Conservation (phyloP, 495 filamentous ascomycete genomes). For the Penicillium parvum region DNA sequence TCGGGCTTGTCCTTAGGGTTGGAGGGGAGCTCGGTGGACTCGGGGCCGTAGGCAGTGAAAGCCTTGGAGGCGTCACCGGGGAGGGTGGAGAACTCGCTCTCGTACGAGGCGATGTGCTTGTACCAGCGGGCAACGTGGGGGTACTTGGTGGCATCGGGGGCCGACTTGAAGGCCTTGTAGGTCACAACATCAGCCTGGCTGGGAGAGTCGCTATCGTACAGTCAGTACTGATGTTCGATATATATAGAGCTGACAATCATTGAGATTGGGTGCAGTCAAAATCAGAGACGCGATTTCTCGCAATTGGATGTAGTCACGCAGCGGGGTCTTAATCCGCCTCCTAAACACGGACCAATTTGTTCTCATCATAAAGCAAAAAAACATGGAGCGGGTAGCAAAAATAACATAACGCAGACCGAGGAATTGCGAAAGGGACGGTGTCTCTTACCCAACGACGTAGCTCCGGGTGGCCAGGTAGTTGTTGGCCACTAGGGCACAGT, state of each 20-base stretch:
- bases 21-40: slow-evolving; percentile 63
- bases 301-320: slow-evolving; percentile 78
- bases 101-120: slow-evolving; percentile 92
- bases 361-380: slow-evolving; percentile 67
- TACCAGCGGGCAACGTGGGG: slow-evolving; percentile 96
- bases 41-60: slow-evolving; percentile 89
- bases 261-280: slow-evolving; percentile 16
- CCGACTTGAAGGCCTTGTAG: slow-evolving; percentile 79
- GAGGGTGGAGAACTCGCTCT: slow-evolving; percentile 85
- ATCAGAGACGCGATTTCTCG: slow-evolving; percentile 83
- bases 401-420: slow-evolving; percentile 2
- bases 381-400: slow-evolving; percentile 6
- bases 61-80: slow-evolving; percentile 85
- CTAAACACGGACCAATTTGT: slow-evolving; percentile 97
- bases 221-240: slow-evolving; percentile 29
- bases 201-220: slow-evolving; percentile 60
- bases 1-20: slow-evolving; percentile 85
- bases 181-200: slow-evolving; percentile 93
- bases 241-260: background rate
- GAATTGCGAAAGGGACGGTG: slow-evolving; percentile 10
- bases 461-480: slow-evolving; percentile 84
- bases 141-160: slow-evolving; percentile 78
- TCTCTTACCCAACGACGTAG: slow-evolving; percentile 86
- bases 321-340: slow-evolving; percentile 98
- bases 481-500: slow-evolving; percentile 72